A percentile compares a stretch with the other conserved stretches of the same genome.
These are phyloP conservation scores for Mucor sp. DNA, from an alignment of 371 early-diverging fungal genomes.

Conservation along the genomic window DNA sequence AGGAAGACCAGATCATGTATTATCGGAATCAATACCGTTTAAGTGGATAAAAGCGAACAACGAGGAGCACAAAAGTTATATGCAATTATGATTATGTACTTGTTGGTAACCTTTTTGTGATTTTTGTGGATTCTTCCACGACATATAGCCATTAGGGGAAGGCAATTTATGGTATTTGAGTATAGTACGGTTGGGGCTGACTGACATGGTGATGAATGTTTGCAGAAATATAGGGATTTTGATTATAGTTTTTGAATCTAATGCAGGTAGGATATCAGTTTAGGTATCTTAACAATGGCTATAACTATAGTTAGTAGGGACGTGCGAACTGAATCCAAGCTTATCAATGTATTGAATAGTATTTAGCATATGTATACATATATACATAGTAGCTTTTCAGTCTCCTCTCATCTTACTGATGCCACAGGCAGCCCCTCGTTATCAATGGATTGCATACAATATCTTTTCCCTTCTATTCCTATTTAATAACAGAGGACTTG, in stretches of 20 bases:
- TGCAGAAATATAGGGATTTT: no score
- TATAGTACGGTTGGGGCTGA: no score
- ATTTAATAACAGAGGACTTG: neutral
- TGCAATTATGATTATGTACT: neutral
- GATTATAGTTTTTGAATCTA: neutral
- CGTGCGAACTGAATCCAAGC: neutral
- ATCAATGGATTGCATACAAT: neutral
- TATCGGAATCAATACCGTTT: neutral
- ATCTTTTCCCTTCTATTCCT: neutral
- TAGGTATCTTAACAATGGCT: neutral
- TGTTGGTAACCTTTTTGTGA: neutral
- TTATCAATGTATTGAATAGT: neutral
- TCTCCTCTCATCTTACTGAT: neutral
- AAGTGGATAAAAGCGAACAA: neutral
- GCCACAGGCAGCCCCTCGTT: neutral
- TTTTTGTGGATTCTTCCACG: neutral
- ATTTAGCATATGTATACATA: neutral
- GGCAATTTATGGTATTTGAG: neutral
- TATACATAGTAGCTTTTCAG: neutral
- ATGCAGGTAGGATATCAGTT: neutral
- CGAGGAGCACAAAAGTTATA: neutral
- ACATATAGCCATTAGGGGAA: neutral
- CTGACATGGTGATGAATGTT: no score
- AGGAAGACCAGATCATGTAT: neutral
- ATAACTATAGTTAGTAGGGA: conserved; percentile 1